Evolutionary conservation across 1,284 basidiomycete genomes (phyloP).

Genomic region (Apiotrichum brassicae): DNA sequence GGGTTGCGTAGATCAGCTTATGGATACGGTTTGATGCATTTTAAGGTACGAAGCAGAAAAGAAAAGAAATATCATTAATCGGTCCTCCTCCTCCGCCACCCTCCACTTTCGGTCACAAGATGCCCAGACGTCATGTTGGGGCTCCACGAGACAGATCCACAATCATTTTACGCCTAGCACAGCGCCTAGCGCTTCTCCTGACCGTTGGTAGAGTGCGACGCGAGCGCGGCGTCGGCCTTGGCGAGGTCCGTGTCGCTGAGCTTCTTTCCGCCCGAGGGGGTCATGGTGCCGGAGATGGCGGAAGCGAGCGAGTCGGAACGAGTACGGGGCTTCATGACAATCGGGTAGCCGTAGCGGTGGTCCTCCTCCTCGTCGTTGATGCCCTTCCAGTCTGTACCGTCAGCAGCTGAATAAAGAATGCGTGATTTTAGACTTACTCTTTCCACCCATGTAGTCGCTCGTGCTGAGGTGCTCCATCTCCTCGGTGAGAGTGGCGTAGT

Average conservation of each 20-base stretch:
- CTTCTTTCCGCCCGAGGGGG: slow-evolving; percentile 69
- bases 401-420: too few species aligned
- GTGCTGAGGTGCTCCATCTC: slow-evolving; percentile 85
- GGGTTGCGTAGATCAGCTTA: too few species aligned
- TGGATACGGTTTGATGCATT: too few species aligned
- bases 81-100: too few species aligned
- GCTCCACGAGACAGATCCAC: too few species aligned
- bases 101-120: too few species aligned
- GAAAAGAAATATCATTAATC: too few species aligned
- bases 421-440: slow-evolving; percentile 47
- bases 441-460: slow-evolving; percentile 78
- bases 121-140: too few species aligned
- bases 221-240: slow-evolving; percentile 73
- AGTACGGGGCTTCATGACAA: slow-evolving; percentile 79
- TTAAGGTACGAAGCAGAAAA: too few species aligned
- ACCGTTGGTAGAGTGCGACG: slow-evolving; percentile 29
- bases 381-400: slow-evolving; percentile 38
- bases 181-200: not conserved
- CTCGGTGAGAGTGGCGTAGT: slow-evolving; percentile 82
- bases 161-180: too few species aligned
- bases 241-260: slow-evolving; percentile 76
- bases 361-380: slow-evolving; percentile 63
- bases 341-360: slow-evolving; percentile 84
- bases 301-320: slow-evolving; percentile 62
- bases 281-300: slow-evolving; percentile 77